These are phyloP conservation scores for Astragalus membranaceus DNA, from an alignment of 306 rosid species.

Conservation along the genomic window DNA sequence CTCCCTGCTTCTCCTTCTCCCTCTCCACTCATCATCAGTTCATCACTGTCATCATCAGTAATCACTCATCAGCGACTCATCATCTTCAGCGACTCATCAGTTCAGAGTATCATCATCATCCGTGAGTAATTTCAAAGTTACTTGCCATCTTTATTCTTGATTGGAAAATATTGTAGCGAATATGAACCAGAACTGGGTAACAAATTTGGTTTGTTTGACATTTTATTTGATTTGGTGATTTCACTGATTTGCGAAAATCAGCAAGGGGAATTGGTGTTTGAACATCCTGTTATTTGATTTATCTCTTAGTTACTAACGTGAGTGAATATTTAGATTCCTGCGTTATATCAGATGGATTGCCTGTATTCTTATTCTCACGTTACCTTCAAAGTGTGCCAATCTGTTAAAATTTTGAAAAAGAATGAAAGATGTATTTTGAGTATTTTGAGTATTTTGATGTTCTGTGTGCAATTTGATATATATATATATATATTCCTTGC, in stretches of 20 bases:
- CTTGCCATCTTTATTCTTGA: not conserved
- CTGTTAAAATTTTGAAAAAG: not conserved
- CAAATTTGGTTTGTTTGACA: constrained; percentile 16
- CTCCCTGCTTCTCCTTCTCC: too few relatives aligned
- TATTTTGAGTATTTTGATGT: not conserved
- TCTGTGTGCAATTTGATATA: constrained; percentile 11
- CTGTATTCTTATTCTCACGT: constrained; percentile 5
- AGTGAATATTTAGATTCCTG: not conserved
- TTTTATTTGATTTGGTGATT: constrained; percentile 31
- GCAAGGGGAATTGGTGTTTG: not conserved
- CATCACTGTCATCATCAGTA: too few relatives aligned
- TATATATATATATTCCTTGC: not conserved
- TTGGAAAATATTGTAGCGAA: not conserved
- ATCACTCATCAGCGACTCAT: too few relatives aligned
- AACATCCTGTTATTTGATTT: not conserved
- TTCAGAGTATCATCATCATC: too few relatives aligned
- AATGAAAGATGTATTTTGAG: not conserved
- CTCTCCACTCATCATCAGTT: too few relatives aligned
- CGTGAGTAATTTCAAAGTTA: not conserved
- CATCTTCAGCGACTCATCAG: too few relatives aligned
- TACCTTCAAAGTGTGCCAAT: not conserved
- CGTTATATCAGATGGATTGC: constrained; percentile 2
- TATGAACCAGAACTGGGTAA: not conserved
- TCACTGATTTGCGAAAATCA: not conserved
- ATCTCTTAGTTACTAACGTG: not conserved